These are phyloP conservation scores for Quercus robur DNA, from an alignment of 306 rosid species.

Conservation along the genomic window DNA sequence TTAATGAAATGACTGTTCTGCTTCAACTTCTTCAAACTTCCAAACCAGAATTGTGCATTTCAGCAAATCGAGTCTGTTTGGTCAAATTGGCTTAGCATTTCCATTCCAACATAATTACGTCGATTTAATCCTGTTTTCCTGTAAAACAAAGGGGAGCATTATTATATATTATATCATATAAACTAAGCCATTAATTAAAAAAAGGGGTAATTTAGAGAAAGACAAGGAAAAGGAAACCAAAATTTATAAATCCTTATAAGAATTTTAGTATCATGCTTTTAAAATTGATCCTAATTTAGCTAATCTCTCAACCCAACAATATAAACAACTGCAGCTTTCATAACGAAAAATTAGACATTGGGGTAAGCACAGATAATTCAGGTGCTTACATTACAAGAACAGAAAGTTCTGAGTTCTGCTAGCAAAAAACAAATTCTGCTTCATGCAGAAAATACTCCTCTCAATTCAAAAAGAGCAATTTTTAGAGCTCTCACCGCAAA, in stretches of 20 bases:
- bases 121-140: background rate
- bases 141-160: background rate
- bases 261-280: background rate
- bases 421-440: no score
- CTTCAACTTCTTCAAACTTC: constrained; percentile 26
- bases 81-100: background rate
- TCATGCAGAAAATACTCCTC: no score
- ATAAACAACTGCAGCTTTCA: background rate
- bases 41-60: background rate
- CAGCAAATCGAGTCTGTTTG: background rate
- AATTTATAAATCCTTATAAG: background rate
- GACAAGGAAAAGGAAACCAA: background rate
- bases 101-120: no score
- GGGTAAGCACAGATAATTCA: no score
- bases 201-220: background rate
- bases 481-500: no score
- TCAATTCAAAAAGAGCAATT: no score
- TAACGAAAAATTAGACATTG: no score
- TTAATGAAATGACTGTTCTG: constrained; percentile 1
- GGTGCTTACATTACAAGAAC: no score
- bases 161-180: background rate
- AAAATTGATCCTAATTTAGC: background rate
- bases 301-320: background rate
- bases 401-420: no score
- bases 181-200: no score